Base-by-base conservation (phyloP, 192 early-diverging fungal species). In the Phycomyces blakesleeanus region DNA sequence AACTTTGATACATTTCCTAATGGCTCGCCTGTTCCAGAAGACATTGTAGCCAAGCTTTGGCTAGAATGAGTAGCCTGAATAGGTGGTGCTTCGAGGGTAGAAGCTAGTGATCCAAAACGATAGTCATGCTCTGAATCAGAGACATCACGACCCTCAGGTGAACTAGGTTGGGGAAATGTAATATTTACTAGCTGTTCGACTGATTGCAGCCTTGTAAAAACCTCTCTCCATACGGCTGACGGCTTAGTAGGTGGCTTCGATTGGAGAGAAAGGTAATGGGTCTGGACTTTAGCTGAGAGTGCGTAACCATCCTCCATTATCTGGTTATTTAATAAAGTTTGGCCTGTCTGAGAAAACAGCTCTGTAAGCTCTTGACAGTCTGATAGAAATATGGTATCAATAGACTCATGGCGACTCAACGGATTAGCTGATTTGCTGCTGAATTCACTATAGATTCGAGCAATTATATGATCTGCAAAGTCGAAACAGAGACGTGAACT, bases 131-230 rank as follows among this genome's bases (percentile, higher is more conserved):
- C 63, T 47, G 63, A 56, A 22, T 64, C 63, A 24, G 63, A 50
- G 16, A 37, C 56, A 3, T 64, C 54, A 16, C 20, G 5, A 12
- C 22, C 39, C 25, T 24, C 52, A 18, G 24, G 21, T 1, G 61
- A 39, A 21, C 9, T 2, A 6, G 40, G 61, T 12, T 72, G 67
- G 10, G 69, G 74, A 68, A 68, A 77, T 0, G 77, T 56, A 18
- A 59, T 37, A 21, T 73, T 66, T 12, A 81, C 70, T 5, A 71
- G 65, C 10, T 47, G 70, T 21, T 81, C 77, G 55, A 75, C 70
- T 7, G 61, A 66, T 49, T 68, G 67, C 25, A 81, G 41, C 6
- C 72, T 55, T 0, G 49, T 51, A n/a, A 68, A 68, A 5, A 78
- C 56, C 5, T 58, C 41, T 21, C 69, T 64, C 77, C 80, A 81